Base-by-base conservation (phyloP, 2,329 filamentous ascomycete species). In the Sclerotinia spermophila region DNA sequence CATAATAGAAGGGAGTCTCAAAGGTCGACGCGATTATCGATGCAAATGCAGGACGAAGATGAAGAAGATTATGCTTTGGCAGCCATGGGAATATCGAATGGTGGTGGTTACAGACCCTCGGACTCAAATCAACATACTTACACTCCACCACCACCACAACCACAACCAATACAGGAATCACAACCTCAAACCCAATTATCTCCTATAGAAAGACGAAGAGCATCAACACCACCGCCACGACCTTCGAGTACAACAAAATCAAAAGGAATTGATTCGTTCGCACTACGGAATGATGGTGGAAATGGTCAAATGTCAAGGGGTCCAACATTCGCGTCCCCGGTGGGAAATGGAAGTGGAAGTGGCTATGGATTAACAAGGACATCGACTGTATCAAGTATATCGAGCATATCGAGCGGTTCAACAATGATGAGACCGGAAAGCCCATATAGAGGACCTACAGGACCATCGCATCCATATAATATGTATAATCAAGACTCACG, bases 391-490 rank as follows among this genome's bases (percentile, higher is more conserved):
- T 78, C 78, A 24, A 77, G 75, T n/a, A 74, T 53, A 30, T 78
- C 77, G 17, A 78, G 73, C 71, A 71, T 74, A 10, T 78, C 78
- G 30, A 77, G 74, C 30, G 76, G 75, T 35, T 59, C 62, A 21
- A 70, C 74, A 13, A 76, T 73, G 35, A 64, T 78, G 55, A 77
- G 76, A 40, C 48, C 76, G 75, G 87, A 86, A 79, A 86, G 82
- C 73, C 86, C 89, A 4, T 88, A 90, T 74, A 84, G 84, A 44
- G 86, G 88, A 17, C 83, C 87, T 8, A 86, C 85, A 62, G 88
- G 88, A 3, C 94, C 94, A 11, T 88, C 92, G 69, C 94, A 97
- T 78, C 93, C 93, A 2, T 97, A 97, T 79, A 87, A 86, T 56
- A 88, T 97, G 84, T 97, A 97, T 77, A 86, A 92, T 2, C 94